Percentiles rank a stretch among this genome's conserved stretches.
Conservation (phyloP, 352 stramenopile species). For the Phytophthora pluvialis region DNA sequence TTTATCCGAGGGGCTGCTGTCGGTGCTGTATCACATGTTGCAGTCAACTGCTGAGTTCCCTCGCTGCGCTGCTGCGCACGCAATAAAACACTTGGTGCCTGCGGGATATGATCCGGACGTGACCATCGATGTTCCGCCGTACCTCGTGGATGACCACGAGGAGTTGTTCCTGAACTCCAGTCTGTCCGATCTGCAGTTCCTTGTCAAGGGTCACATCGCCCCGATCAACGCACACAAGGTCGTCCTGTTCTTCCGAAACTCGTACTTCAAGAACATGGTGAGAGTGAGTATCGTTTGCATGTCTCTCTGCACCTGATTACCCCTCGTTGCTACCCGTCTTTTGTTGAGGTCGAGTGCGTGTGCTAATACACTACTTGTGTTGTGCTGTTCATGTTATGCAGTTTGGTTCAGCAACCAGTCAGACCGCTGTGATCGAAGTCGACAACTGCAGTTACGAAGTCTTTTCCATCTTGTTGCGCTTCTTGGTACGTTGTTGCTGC, state of each 20-base stretch:
- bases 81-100: conserved; percentile 88
- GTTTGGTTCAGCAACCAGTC: conserved; percentile 83
- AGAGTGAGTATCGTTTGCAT: conserved; percentile 69
- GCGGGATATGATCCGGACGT: conserved; percentile 74
- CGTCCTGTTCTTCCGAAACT: conserved; percentile 90
- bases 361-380: conserved; percentile 23
- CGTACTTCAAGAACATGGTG: conserved; percentile 93
- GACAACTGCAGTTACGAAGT: conserved; percentile 91
- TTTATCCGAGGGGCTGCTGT: conserved; percentile 77
- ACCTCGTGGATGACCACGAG: conserved; percentile 89
- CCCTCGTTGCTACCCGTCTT: neutral
- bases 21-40: conserved; percentile 84
- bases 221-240: conserved; percentile 91
- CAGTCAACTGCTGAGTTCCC: conserved; percentile 78
- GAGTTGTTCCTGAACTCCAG: conserved; percentile 87
- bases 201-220: conserved; percentile 86
- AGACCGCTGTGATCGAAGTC: conserved; percentile 88
- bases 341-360: neutral
- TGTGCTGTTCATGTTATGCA: conserved; percentile 36
- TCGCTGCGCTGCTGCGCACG: conserved; percentile 80
- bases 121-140: conserved; percentile 78
- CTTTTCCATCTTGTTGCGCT: conserved; percentile 84
- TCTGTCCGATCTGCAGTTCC: conserved; percentile 86
- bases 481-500: conserved; percentile 61
- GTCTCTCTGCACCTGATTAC: conserved; percentile 9